Conservation (phyloP, 306 rosid genomes). For the Glycyrrhiza uralensis region DNA sequence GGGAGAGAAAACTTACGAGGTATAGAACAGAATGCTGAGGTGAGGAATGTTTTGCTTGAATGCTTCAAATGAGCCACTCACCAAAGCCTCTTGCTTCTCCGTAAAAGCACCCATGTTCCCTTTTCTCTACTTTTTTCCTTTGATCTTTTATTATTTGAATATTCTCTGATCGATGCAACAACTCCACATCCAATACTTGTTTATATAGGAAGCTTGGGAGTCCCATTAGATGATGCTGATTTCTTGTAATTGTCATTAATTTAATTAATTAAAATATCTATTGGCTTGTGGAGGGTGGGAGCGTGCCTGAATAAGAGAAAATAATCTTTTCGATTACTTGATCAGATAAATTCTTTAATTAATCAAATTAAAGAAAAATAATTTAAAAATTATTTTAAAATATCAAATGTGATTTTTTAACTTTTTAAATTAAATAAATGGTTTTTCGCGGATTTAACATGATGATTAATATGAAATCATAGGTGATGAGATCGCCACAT, state of each 20-base stretch:
- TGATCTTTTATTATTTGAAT: not conserved
- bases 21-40: conserved; percentile 20
- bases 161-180: not conserved
- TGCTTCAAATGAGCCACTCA: conserved; percentile 16
- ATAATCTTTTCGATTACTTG: not conserved
- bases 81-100: conserved; percentile 19
- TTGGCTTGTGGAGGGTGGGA: not conserved
- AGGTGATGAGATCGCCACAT: no score
- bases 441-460: no score
- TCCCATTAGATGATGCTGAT: not conserved
- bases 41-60: conserved; percentile 19
- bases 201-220: not conserved
- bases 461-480: no score
- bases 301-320: not conserved
- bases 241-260: not conserved
- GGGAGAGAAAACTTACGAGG: conserved; percentile 16
- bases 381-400: no score
- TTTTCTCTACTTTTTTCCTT: not conserved
- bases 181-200: not conserved
- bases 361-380: no score
- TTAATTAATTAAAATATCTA: not conserved
- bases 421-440: no score
- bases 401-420: no score
- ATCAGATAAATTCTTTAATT: not conserved
- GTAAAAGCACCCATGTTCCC: conserved; percentile 13